These are phyloP conservation scores for Sechiopsis laciniata DNA, from an alignment of 306 rosid genomes.

Conservation along the genomic window DNA sequence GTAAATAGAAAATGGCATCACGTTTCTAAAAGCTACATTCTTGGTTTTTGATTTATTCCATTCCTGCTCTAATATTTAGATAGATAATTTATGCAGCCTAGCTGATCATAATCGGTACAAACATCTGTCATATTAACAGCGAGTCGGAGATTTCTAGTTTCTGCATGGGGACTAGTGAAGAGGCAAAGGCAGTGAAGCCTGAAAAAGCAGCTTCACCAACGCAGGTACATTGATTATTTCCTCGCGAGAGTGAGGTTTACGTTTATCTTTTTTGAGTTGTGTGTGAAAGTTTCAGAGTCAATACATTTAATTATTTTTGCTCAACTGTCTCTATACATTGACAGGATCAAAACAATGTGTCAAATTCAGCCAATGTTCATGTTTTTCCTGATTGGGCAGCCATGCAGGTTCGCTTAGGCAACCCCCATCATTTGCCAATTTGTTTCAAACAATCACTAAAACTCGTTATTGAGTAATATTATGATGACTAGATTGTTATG, in stretches of 20 bases:
- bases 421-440: neutral
- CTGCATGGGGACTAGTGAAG: constrained; percentile 71
- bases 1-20: neutral
- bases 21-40: neutral
- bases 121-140: neutral
- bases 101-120: neutral
- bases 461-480: neutral
- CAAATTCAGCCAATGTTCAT: constrained; percentile 49
- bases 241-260: neutral
- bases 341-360: constrained; percentile 58
- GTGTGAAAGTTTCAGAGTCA: neutral
- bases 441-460: neutral
- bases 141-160: neutral
- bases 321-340: constrained; percentile 8
- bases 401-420: constrained; percentile 64
- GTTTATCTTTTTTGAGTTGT: constrained; percentile 7
- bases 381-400: constrained; percentile 93
- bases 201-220: constrained; percentile 68
- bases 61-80: neutral
- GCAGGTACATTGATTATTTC: constrained; percentile 39
- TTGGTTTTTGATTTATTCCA: neutral
- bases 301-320: neutral
- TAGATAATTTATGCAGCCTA: neutral
- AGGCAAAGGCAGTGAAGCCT: constrained; percentile 49
- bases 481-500: neutral